Evolutionary conservation across 192 early-diverging fungal species (phyloP).

Genomic region (Coemansia aciculifera): DNA sequence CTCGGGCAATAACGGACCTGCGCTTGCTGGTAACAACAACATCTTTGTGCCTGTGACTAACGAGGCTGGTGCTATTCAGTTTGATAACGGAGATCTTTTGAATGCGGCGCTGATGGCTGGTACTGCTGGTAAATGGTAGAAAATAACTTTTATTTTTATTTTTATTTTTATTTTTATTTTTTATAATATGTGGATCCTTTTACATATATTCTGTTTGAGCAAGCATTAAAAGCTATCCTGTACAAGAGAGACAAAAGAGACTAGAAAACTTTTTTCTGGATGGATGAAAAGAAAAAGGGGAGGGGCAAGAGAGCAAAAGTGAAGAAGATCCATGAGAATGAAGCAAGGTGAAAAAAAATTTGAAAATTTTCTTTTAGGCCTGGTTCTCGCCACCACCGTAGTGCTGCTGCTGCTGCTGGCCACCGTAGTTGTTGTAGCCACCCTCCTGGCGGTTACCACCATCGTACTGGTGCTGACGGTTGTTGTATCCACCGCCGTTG

Average conservation of each 20-base stretch:
- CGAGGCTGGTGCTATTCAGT: constrained; percentile 46
- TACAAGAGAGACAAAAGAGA: background rate
- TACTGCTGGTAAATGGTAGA: background rate
- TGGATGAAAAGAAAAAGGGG: background rate
- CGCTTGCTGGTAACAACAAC: constrained; percentile 48
- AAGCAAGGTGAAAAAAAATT: background rate
- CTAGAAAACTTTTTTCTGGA: background rate
- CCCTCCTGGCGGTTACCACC: constrained; percentile 7
- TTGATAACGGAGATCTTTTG: constrained; percentile 45
- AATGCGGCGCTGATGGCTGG: constrained; percentile 25
- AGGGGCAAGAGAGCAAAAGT: constrained; percentile 1
- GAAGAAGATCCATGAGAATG: constrained; percentile 3
- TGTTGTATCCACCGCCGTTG: constrained; percentile 3
- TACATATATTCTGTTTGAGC: background rate
- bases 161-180: background rate
- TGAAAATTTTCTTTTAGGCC: constrained; percentile 7
- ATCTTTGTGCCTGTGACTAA: constrained; percentile 46
- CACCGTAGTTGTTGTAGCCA: constrained; percentile 15
- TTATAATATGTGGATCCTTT: background rate
- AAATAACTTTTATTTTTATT: background rate
- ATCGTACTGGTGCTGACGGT: constrained; percentile 14
- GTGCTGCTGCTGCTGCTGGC: constrained; percentile 14
- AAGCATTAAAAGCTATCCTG: constrained; percentile 9
- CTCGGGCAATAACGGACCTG: constrained; percentile 49
- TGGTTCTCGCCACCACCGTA: constrained; percentile 24